Evolutionary conservation across 2,329 filamentous ascomycete genomes (phyloP), one percentile per base, ranked within the genome.

Genomic region (Penicillium sp.): DNA sequence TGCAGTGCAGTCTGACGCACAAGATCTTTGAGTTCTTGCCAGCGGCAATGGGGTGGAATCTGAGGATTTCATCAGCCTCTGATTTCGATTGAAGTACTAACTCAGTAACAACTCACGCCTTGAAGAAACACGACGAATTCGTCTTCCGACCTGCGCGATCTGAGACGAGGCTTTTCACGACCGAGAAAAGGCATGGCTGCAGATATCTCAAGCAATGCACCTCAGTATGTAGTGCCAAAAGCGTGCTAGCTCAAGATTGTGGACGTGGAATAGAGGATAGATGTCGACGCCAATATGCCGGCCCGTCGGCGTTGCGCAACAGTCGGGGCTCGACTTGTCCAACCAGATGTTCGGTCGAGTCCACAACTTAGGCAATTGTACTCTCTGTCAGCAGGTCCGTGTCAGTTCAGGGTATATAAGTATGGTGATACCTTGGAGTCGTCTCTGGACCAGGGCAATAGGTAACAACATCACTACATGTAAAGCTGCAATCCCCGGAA

Each of bases 81-180:
- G 39, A 47, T 41, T 43, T 9, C 33, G 29, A 19, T 39, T 28
- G 14, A 25, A 10, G 16, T 9, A 1, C 28, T n/a, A 19, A 12
- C 33, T 10, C 16, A 18, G 14, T 34, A 2, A 11, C 8, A 37
- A 46, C 69, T 64, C 58, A 74, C 71, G 16, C 71, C 71, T 48
- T 73, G 71, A 14, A 74, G 63, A 49, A 73, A 74, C 11, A 74
- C 55, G n/a, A 74, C 71, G 39, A 71, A 74, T 60, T 74, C 71
- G 52, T 72, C 71, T 22, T 73, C 71, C 5, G 65, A 63, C 22
- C 61, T 64, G 54, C 69, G 61, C 37, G 59, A 43, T 54, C 58
- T 65, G 12, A 62, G 43, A 29, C 66, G 65, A 45, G 62, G 62
- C 53, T 66, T 71, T 35, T 66, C 64, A 37, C 63, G 62, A 27